Evolutionary conservation across 176 grass and related monocot species (phyloP), one percentile per base, ranked within the genome.

Genomic region (Thinopyrum elongatum): DNA sequence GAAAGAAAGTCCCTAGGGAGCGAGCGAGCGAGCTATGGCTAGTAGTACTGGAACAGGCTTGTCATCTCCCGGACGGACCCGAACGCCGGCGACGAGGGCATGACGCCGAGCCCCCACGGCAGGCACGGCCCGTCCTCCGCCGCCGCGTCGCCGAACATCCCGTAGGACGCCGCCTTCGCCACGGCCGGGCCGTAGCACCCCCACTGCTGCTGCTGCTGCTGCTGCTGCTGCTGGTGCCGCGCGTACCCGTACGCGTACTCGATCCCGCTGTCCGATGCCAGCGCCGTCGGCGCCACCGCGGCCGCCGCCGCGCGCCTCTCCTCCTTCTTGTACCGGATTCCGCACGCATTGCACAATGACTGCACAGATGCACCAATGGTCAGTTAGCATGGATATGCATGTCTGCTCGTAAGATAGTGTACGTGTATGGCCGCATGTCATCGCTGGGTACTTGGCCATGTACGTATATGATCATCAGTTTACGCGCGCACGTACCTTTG

Each of bases 271-370:
- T 90, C 88, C 23, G 83, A 47, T 0, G 84, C 71, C 62, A 86
- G 33, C 6, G 87, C 59, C 31, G 83, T 10, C 36, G 87, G 69
- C 47, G 83, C 58, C 64, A 76, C 71, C 23, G 94, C 87, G 3
- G 93, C 91, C 0, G 90, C 92, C 23, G 97, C 97, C 4, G 97
- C 94, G n/a, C 97, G 94, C 72, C 94, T 82, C 81, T 96, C 97
- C 90, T 99, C 97, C 30, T 99, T 99, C 79, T 99, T 99, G 94
- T 96, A 99, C 62, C 97, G 90, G 83, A 99, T 99, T 46, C 97
- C 97, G 33, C 97, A 99, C 23, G 97, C 97, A 44, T 99, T 99
- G 77, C 97, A 99, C 84, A 99, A 51, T 34, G 97, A 99, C 97
- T 99, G 88, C 71, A 81, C 17, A 29, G 26, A 30, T 12, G 25